A percentile compares a stretch with the other conserved stretches of the same genome.
Conservation (phyloP, 2,329 filamentous ascomycete species). For the Penicillium sp. region DNA sequence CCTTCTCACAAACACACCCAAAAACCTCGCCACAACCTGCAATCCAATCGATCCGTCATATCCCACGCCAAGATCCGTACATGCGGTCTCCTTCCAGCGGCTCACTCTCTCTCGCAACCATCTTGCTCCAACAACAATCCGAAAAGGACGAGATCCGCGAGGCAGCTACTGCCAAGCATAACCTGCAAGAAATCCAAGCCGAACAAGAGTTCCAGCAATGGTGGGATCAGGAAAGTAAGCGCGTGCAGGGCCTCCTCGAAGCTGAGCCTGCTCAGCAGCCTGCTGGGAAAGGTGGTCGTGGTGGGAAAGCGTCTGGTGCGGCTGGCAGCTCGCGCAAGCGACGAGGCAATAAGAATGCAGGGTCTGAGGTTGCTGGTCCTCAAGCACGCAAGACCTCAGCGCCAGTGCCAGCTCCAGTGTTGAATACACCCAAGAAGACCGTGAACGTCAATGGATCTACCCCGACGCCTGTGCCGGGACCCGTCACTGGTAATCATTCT, state of each 20-base stretch:
- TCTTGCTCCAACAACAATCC: conserved; percentile 80
- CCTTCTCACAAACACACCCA: conserved; percentile 23
- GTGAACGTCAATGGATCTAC: conserved; percentile 12
- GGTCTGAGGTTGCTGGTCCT: conserved; percentile 3
- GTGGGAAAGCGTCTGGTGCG: conserved; percentile 14
- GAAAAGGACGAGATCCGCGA: conserved; percentile 83
- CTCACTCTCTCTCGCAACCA: conserved; percentile 80
- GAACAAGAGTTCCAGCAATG: conserved; percentile 91
- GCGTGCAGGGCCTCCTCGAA: conserved; percentile 37
- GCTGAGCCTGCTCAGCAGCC: conserved; percentile 19
- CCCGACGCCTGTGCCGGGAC: conserved; percentile 11
- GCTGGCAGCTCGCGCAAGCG: conserved; percentile 19
- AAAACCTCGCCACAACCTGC: conserved; percentile 30
- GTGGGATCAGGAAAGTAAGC: conserved; percentile 44
- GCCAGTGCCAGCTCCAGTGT: not conserved
- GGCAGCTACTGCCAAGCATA: conserved; percentile 77
- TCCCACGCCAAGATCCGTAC: conserved; percentile 40
- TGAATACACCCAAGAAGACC: conserved; percentile 14
- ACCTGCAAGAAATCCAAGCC: conserved; percentile 90
- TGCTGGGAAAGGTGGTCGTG: conserved; percentile 16
- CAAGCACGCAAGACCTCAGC: conserved; percentile 6
- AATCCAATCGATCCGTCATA: conserved; percentile 53
- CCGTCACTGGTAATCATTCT: conserved; percentile 14
- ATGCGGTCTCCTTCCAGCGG: conserved; percentile 58
- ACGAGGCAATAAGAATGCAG: conserved; percentile 17